A percentile compares a stretch with the other conserved stretches of the same genome.
Evolutionary conservation across 192 early-diverging fungal species (phyloP).

Genomic region (Mortierella alpina): DNA sequence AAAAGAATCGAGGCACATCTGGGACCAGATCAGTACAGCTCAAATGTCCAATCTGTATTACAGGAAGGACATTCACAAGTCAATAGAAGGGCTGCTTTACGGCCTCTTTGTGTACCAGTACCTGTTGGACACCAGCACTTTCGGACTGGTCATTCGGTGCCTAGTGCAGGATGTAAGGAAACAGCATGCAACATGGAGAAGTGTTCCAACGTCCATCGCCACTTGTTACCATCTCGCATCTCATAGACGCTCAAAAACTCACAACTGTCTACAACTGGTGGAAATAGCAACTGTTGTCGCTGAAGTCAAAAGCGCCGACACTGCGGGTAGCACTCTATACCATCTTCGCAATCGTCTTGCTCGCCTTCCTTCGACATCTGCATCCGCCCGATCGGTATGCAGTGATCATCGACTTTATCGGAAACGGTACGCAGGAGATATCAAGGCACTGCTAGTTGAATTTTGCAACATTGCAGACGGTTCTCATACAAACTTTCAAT

Average conservation of each 20-base stretch:
- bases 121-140: constrained; percentile 42
- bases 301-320: constrained; percentile 40
- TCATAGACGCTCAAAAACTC: background rate
- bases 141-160: constrained; percentile 25
- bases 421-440: constrained; percentile 28
- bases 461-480: background rate
- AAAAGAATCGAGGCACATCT: background rate
- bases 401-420: constrained; percentile 47
- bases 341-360: constrained; percentile 7
- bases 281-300: constrained; percentile 34
- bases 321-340: constrained; percentile 30
- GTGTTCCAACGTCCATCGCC: no score
- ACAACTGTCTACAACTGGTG: background rate
- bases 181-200: background rate
- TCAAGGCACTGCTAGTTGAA: background rate
- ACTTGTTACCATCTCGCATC: no score
- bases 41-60: constrained; percentile 30
- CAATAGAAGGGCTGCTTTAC: constrained; percentile 36
- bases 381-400: constrained; percentile 24
- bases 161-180: constrained; percentile 42
- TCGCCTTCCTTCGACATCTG: constrained; percentile 29
- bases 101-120: constrained; percentile 47
- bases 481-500: background rate
- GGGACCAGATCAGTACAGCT: background rate
- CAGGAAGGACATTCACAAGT: constrained; percentile 43